A percentile compares a stretch with the other conserved stretches of the same genome.
Conservation (phyloP, 2,329 filamentous ascomycete species). For the Nothomitra cinnamomea region DNA sequence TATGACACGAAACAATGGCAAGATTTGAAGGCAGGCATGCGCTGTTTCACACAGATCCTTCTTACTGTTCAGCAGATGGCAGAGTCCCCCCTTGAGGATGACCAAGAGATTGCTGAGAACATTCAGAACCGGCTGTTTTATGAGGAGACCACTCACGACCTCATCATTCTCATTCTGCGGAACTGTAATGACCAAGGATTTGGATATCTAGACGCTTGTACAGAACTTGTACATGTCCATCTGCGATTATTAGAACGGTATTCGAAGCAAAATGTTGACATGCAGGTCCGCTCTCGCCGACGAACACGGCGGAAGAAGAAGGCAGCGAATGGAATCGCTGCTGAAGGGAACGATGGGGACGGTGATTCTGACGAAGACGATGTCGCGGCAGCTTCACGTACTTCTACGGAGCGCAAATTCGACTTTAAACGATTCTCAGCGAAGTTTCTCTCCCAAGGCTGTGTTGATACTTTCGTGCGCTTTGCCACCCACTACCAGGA, state of each 20-base stretch:
- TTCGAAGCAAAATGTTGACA: constrained; percentile 83
- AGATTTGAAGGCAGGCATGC: constrained; percentile 73
- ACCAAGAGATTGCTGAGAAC: constrained; percentile 95
- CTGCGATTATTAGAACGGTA: constrained; percentile 82
- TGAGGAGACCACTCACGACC: constrained; percentile 84
- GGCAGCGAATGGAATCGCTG: constrained; percentile 19
- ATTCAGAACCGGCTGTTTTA: constrained; percentile 97
- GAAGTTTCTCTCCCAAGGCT: constrained; percentile 68
- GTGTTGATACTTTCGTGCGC: constrained; percentile 73
- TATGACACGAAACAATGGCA: constrained; percentile 76
- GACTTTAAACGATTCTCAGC: constrained; percentile 73
- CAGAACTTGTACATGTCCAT: constrained; percentile 82
- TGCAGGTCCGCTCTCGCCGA: constrained; percentile 76
- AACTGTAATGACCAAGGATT: constrained; percentile 91
- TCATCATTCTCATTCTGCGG: constrained; percentile 60
- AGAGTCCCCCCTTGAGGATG: constrained; percentile 69
- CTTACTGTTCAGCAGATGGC: constrained; percentile 88
- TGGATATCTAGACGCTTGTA: constrained; percentile 80
- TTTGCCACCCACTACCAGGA: constrained; percentile 71
- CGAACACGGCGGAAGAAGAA: constrained; percentile 51
- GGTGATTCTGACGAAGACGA: constrained; percentile 62
- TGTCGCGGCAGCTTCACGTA: constrained; percentile 48
- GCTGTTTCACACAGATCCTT: constrained; percentile 87
- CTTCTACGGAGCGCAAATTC: constrained; percentile 74
- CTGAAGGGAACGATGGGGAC: constrained; percentile 29